Base-by-base conservation (phyloP, 257 asterid species). In the Rubia yunnanensis region DNA sequence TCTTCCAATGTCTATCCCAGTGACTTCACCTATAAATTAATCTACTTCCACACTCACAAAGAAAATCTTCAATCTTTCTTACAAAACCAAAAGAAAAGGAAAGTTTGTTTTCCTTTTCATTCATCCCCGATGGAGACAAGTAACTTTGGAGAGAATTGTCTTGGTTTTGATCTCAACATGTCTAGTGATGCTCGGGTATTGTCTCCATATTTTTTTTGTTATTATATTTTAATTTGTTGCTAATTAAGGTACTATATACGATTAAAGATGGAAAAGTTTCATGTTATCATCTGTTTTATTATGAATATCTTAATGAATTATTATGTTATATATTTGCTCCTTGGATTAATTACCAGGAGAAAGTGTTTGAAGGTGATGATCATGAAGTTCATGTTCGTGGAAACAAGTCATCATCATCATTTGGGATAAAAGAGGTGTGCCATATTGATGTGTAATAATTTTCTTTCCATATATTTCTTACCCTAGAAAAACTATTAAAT, bases 121-220 rank as follows among this genome's bases (percentile, higher is more conserved):
- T 20, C 26, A 17, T 15, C 11, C 17, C 17, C 65, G 24, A 73
- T 74, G 71, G 66, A 66, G 26, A 53, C 70, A 2, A 60, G 30
- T 3, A 56, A 18, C 20, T 41, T 49, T 22, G 68, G 34, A 17
- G 70, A 71, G 32, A 71, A 63, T 5, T 35, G 30, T 38, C 60
- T 63, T 32, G 27, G 68, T 31, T 35, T 78, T 63, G 83, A 78
- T 74, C 83, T 78, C 61, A 78, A 78, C 68, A 49, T 23, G 18
- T 38, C 73, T n/a, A 44, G 52, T 52, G 15, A 52, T 39, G 30
- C 58, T 38, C 58, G 64, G 74, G 74, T 70, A 50, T 13, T 50
- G 27, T 10, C 4, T 46, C 22, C 57, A n/a, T 6, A 20, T 49
- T n/a, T 7, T 20, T 49, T 49, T 18, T n/a, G 9, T 4, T 14